Conservation (phyloP, 176 grass and related monocot genomes). For the Microstegium vimineum region DNA sequence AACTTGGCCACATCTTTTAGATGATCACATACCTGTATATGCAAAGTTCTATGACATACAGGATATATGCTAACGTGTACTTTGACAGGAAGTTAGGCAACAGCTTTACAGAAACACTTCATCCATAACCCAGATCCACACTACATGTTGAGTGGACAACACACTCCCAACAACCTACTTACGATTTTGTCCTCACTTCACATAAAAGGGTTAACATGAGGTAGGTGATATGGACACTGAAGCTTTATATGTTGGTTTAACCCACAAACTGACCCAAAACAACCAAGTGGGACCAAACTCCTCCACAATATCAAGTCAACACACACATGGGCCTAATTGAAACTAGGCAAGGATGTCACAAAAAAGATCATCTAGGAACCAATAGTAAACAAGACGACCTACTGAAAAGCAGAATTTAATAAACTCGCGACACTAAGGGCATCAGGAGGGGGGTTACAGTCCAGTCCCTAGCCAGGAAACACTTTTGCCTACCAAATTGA, state of each 20-base stretch:
- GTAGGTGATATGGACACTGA: neutral
- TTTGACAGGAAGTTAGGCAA: neutral
- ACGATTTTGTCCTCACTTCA: neutral
- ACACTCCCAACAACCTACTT: neutral
- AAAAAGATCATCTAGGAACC: slow-evolving; percentile 14
- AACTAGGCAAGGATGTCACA: neutral
- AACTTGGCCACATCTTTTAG: slow-evolving; percentile 67
- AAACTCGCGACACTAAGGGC: neutral
- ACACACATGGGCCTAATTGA: neutral
- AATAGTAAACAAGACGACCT: neutral
- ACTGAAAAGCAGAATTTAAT: neutral
- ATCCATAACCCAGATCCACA: neutral
- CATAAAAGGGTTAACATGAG: neutral
- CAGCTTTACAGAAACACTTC: neutral
- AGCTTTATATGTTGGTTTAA: neutral
- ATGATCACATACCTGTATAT: slow-evolving; percentile 82
- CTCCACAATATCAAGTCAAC: neutral
- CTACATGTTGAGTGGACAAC: neutral
- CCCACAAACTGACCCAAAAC: neutral
- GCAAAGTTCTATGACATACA: neutral
- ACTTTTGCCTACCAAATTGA: neutral
- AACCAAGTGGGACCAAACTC: neutral
- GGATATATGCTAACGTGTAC: neutral
- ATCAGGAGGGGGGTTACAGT: neutral
- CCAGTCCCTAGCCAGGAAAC: neutral